Evolutionary conservation across 1,284 basidiomycete species (phyloP).

Genomic region (Melampsora larici-populina): DNA sequence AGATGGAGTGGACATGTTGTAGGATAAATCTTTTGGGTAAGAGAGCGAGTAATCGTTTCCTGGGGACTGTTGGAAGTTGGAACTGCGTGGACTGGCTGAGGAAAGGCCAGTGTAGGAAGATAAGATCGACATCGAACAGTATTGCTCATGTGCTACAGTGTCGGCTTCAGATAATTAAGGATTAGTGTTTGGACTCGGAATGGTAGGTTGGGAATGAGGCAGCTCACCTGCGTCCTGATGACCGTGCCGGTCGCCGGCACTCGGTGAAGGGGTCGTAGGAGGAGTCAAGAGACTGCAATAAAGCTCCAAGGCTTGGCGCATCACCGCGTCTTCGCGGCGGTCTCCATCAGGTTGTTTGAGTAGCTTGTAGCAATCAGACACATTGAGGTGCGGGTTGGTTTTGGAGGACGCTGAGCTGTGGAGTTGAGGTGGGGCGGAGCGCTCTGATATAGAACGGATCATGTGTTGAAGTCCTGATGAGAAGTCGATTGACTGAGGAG

Average conservation of each 20-base stretch:
- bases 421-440: background rate
- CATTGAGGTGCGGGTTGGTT: conserved; percentile 9
- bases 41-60: background rate
- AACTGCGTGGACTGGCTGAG: background rate
- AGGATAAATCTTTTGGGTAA: background rate
- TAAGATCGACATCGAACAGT: background rate
- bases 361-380: conserved; percentile 20
- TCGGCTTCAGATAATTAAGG: background rate
- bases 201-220: background rate
- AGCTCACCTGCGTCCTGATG: background rate
- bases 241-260: background rate
- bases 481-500: conserved; percentile 2
- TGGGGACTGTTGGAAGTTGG: background rate
- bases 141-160: background rate
- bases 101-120: background rate
- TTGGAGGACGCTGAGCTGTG: conserved; percentile 1
- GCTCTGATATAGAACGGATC: background rate
- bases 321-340: conserved; percentile 25
- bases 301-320: conserved; percentile 41
- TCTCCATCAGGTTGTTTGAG: background rate
- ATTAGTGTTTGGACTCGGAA: background rate
- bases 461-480: background rate
- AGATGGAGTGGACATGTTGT: background rate
- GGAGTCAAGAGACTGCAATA: conserved; percentile 33
- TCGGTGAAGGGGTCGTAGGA: background rate